These are phyloP conservation scores for Fusarium sp. DNA, from an alignment of 2,329 filamentous ascomycete genomes.

Conservation along the genomic window DNA sequence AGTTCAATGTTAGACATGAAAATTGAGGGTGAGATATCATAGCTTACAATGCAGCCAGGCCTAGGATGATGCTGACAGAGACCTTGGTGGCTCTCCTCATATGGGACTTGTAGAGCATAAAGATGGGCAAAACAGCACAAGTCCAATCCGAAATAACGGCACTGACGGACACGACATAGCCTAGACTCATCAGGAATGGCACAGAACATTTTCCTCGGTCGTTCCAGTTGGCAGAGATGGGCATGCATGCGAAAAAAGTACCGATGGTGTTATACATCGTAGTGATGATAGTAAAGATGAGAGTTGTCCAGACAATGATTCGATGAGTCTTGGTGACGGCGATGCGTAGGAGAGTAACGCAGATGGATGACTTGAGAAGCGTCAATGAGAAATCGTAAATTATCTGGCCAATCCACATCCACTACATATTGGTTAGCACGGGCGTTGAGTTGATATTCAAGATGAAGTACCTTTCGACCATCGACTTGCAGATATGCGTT, in stretches of 20 bases:
- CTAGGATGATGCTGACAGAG: slow-evolving; percentile 21
- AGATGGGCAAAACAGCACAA: slow-evolving; percentile 19
- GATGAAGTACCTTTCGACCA: slow-evolving; percentile 8
- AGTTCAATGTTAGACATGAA: rapidly evolving
- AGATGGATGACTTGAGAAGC: slow-evolving; percentile 29
- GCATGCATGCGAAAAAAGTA: not conserved
- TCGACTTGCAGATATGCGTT: slow-evolving; percentile 6
- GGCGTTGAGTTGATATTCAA: not conserved
- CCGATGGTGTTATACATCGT: not conserved
- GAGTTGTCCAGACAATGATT: slow-evolving; percentile 16
- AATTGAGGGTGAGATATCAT: rapidly evolving
- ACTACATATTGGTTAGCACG: not conserved
- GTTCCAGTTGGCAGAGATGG: slow-evolving; percentile 2
- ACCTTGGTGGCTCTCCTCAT: slow-evolving; percentile 28
- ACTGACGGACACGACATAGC: slow-evolving; percentile 11
- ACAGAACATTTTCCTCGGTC: not conserved
- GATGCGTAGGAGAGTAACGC: slow-evolving; percentile 25
- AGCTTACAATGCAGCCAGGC: slow-evolving; percentile 21
- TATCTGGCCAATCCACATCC: slow-evolving; percentile 16
- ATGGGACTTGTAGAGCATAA: slow-evolving; percentile 28
- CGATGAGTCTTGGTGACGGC: slow-evolving; percentile 19
- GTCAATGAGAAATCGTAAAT: slow-evolving; percentile 13
- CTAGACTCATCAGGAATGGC: not conserved
- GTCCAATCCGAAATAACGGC: slow-evolving; percentile 18
- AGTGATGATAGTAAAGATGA: slow-evolving; percentile 1